Conservation (phyloP, 1,139 yeast genomes). For the Lodderomyces metapsilosis region DNA sequence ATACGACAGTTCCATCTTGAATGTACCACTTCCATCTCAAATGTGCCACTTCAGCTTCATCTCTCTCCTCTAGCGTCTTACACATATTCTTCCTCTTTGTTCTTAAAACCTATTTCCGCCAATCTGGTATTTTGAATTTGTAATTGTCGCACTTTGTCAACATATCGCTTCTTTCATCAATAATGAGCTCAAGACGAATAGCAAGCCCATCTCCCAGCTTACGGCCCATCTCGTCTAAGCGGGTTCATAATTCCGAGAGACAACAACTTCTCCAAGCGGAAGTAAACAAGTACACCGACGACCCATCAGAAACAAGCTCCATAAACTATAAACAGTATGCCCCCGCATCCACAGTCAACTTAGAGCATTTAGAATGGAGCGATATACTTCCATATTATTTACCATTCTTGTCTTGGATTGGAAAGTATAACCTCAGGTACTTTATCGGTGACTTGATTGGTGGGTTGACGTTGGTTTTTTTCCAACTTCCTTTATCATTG, state of each 20-base stretch:
- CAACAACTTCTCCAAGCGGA: conserved; percentile 19
- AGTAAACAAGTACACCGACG: conserved; percentile 7
- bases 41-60: too few species aligned
- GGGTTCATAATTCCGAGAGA: conserved; percentile 28
- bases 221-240: conserved; percentile 30
- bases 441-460: conserved; percentile 78
- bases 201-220: conserved; percentile 33
- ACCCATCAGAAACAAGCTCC: conserved; percentile 17
- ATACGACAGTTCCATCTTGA: too few species aligned
- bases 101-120: too few species aligned
- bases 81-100: too few species aligned
- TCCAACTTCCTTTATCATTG: conserved; percentile 85
- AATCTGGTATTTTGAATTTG: background rate
- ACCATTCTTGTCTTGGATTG: conserved; percentile 81
- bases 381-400: conserved; percentile 62
- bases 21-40: too few species aligned
- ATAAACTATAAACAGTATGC: conserved; percentile 22
- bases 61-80: too few species aligned
- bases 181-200: conserved; percentile 12
- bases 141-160: background rate
- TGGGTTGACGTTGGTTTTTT: conserved; percentile 85
- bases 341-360: conserved; percentile 21
- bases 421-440: conserved; percentile 50
- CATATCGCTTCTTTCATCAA: background rate
- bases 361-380: conserved; percentile 27